Base-by-base conservation (phyloP, 495 filamentous ascomycete species). In the Daldinia childiae region DNA sequence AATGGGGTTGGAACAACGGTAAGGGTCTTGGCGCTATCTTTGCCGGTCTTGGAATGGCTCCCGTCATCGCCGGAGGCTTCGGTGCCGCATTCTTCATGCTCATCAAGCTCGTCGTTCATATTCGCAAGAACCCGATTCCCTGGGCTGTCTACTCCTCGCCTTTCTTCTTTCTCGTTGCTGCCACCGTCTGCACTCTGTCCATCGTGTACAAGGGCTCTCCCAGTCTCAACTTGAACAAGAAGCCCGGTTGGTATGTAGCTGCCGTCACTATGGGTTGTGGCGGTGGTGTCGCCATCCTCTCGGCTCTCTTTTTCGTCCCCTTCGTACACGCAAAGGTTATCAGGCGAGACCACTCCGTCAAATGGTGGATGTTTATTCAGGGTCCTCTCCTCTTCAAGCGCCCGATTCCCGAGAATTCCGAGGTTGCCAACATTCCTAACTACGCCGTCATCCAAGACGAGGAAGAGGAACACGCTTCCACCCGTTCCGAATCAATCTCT, bases 131-230 rank as follows among this genome's bases (percentile, higher is more conserved):
- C 71, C 86, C 87, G 3, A 79, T 87, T 15, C 82, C 78, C 3
- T 87, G 83, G 84, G 86, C 87, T 48, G 80, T 90, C 48, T 88
- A 82, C 76, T 85, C 82, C 59, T 82, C 85, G 4, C 87, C 87
- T 6, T 83, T 87, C 76, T 90, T 82, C 77, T 89, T 87, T 79
- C 82, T 88, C 52, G 79, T 89, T 60, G 86, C 86, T 36, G 83
- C 79, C 24, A 88, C 85, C 29, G 79, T 90, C 34, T 86, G 85
- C 72, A 86, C 87, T 2, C 78, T 90, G 0, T 88, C 86, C 19
- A 88, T 90, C 67, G 88, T 90, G 63, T 89, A 88, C 82, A 89
- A 89, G 80, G 88, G 87, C 11, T 89, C 87, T 5, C 87, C 87
- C 9, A 86, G 79, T 66, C 80, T 89, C 7, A 79, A 79, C 12